phyloP scores from a whole-genome alignment of 192 early-diverging fungal genomes.

The Podila horticola region DNA sequence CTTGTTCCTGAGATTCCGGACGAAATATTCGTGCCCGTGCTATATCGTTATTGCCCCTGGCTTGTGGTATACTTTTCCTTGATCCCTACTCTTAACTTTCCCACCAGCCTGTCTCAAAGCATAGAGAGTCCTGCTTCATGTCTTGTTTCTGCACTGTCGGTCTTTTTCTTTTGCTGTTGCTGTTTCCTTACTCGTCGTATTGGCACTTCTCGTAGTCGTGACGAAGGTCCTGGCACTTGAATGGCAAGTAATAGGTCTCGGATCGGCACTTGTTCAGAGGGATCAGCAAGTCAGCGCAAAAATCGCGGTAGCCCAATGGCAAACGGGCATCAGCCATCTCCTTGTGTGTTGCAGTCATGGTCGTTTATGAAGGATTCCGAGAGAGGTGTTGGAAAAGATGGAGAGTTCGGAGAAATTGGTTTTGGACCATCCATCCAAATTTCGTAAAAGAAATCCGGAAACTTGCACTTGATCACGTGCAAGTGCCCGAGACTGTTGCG shows the following conservation, averaged over 20 bases:
- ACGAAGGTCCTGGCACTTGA: conserved; percentile 92
- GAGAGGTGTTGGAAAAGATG: neutral
- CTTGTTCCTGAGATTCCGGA: too few relatives aligned
- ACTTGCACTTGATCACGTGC: neutral
- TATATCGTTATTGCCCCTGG: too few relatives aligned
- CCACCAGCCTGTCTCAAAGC: too few relatives aligned
- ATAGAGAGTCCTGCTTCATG: neutral
- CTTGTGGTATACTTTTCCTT: too few relatives aligned
- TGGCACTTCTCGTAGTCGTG: conserved; percentile 94
- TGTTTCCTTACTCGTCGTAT: conserved; percentile 84
- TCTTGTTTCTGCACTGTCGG: neutral
- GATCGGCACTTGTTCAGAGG: conserved; percentile 92
- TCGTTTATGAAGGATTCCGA: conserved; percentile 4
- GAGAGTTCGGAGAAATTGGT: conserved; percentile 1
- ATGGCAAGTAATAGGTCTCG: conserved; percentile 87
- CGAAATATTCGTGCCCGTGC: too few relatives aligned
- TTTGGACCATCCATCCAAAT: neutral
- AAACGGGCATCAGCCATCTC: conserved; percentile 87
- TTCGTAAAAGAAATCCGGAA: too few relatives aligned
- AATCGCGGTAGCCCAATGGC: conserved; percentile 91
- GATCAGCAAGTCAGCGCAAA: conserved; percentile 92
- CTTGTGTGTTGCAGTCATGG: conserved; percentile 88
- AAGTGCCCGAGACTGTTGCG: too few relatives aligned
- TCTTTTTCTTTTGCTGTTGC: neutral
- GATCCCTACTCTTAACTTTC: too few relatives aligned